Base-by-base conservation (phyloP, 305 asterid species). In the Fraxinus baroniana region DNA sequence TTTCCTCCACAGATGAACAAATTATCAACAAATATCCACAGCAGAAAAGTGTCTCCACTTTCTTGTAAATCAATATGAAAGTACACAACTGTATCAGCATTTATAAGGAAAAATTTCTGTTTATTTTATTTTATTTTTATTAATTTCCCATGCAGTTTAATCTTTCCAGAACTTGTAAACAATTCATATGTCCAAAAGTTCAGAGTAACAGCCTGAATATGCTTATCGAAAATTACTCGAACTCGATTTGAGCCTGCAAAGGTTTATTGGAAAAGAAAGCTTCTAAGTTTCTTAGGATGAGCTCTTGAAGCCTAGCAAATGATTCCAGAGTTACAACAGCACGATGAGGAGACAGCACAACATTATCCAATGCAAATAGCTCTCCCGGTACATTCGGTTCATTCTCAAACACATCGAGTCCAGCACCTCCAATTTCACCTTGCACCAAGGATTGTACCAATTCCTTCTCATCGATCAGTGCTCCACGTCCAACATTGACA, bases 351-450 rank as follows among this genome's bases (percentile, higher is more conserved):
- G 97, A 90, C 88, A 91, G 32, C 62, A 90, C 95, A 18, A 91
- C 93, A 15, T 88, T 93, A 52, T 92, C 93, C 93, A 92, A 62
- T 18, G 20, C 62, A 15, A 79, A 77, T 7, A 92, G 80, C 87
- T 90, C 92, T 8, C 57, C 4, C 0, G 97, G 98, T 28, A 93
- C 95, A 35, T 33, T 32, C 79, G 97, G 94, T 32, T 93, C 97
- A 55, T 89, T 55, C 89, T 89, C 95, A 49, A 86, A 93, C 71
- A 93, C 97, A 80, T 93, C 97, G 18, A 92, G 90, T 57, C 97
- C 95, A 39, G 92, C 95, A 72, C 97, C 94, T 2, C 91, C 91
- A 35, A 90, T 86, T 49, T 92, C 95, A 41, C 92, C 94, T 74
- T 87, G 80, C 76, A 83, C 84, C 88, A 93, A 79, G 62, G 77